Conservation (phyloP, 1,284 basidiomycete genomes). For the Vanrija sp. region DNA sequence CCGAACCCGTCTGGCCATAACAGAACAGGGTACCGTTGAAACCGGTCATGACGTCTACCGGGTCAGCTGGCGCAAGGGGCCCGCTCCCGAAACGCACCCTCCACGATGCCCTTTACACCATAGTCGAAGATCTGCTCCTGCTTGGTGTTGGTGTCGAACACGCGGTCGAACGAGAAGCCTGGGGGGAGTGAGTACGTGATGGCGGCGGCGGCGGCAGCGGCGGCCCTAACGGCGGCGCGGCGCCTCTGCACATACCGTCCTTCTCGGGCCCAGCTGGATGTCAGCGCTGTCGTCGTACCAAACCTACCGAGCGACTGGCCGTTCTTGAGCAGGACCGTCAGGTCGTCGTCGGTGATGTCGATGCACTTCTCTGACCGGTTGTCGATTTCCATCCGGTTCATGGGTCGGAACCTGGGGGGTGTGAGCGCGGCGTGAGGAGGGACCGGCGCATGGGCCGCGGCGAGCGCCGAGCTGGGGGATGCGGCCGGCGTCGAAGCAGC, state of each 20-base stretch:
- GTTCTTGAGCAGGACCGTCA: conserved; percentile 69
- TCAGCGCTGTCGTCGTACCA: conserved; percentile 4
- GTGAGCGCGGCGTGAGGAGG: not conserved
- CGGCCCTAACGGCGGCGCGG: not conserved
- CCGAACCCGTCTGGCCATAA: conserved; percentile 97
- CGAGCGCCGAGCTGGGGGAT: not conserved
- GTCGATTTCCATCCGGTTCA: conserved; percentile 84
- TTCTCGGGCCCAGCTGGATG: conserved; percentile 48
- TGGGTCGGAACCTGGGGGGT: conserved; percentile 77
- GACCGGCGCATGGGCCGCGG: not conserved
- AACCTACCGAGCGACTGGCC: conserved; percentile 63
- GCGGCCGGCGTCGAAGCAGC: not conserved
- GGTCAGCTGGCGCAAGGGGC: conserved; percentile 5
- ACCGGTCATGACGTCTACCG: conserved; percentile 89
- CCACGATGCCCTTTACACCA: conserved; percentile 77
- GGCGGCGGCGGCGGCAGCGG: not conserved
- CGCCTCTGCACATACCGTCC: conserved; percentile 31
- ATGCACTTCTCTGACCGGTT: conserved; percentile 90
- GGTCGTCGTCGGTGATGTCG: conserved; percentile 74
- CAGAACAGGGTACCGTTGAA: conserved; percentile 99
- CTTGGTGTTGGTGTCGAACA: conserved; percentile 87
- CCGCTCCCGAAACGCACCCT: conserved; percentile 25
- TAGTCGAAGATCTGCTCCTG: conserved; percentile 98
- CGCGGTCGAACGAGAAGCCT: conserved; percentile 95
- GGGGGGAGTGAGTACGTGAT: conserved; percentile 6